Evolutionary conservation across 371 early-diverging fungal genomes (phyloP).

Genomic region (Mucor lusitanicus): DNA sequence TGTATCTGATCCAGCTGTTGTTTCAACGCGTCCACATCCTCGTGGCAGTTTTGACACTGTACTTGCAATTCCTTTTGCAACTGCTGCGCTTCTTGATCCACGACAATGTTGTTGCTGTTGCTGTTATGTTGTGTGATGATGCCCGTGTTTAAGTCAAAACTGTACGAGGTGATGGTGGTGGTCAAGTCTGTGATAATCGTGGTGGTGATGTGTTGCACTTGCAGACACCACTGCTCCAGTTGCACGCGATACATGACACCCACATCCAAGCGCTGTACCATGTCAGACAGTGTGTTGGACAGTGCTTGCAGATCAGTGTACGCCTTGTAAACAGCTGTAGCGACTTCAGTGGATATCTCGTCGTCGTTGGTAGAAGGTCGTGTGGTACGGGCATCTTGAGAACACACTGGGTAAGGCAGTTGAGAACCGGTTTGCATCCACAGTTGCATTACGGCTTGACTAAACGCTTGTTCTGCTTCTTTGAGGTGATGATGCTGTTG

Average conservation of each 20-base stretch:
- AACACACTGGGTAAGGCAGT: constrained; percentile 34
- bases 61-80: neutral
- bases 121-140: neutral
- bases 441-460: constrained; percentile 12
- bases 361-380: constrained; percentile 34
- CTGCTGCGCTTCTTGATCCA: neutral
- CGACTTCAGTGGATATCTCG: constrained; percentile 28
- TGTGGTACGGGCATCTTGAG: constrained; percentile 33
- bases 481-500: neutral
- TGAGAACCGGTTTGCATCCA: constrained; percentile 25
- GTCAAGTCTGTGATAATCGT: neutral
- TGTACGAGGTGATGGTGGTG: neutral
- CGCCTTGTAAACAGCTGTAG: constrained; percentile 15
- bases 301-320: constrained; percentile 31
- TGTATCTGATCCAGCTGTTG: neutral
- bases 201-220: neutral
- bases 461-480: constrained; percentile 9
- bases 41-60: neutral
- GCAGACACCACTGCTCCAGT: constrained; percentile 12
- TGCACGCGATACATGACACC: neutral
- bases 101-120: neutral
- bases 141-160: constrained; percentile 3
- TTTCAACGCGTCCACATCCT: neutral
- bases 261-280: constrained; percentile 7
- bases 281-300: constrained; percentile 14